These are phyloP conservation scores for Fraxinus baroniana DNA, from an alignment of 305 asterid genomes.

Conservation along the genomic window DNA sequence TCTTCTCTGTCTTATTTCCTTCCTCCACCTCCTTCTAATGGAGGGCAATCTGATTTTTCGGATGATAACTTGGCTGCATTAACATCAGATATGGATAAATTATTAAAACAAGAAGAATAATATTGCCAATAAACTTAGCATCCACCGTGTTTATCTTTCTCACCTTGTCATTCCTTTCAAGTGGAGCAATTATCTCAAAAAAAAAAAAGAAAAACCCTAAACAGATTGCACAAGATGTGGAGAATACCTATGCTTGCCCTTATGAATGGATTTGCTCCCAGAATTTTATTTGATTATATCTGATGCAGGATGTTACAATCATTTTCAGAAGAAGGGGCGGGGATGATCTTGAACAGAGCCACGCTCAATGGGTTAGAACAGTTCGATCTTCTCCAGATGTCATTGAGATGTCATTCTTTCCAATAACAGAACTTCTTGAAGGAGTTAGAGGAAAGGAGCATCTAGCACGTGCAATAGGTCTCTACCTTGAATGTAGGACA, in stretches of 20 bases:
- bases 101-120: background rate
- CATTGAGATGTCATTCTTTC: slow-evolving; percentile 73
- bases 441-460: slow-evolving; percentile 71
- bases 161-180: background rate
- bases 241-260: background rate
- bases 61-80: background rate
- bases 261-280: background rate
- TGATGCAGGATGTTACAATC: slow-evolving; percentile 72
- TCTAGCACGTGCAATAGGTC: slow-evolving; percentile 65
- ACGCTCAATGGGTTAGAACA: slow-evolving; percentile 67
- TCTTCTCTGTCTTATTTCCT: background rate
- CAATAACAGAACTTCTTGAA: slow-evolving; percentile 65
- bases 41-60: slow-evolving; percentile 1
- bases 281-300: slow-evolving; percentile 14
- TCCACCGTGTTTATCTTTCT: background rate
- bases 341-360: slow-evolving; percentile 84
- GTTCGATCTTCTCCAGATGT: slow-evolving; percentile 78
- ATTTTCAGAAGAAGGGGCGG: slow-evolving; percentile 93
- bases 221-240: background rate
- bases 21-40: background rate
- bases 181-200: background rate
- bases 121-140: background rate
- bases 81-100: background rate
- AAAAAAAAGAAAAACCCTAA: background rate
- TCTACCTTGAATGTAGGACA: slow-evolving; percentile 74